phyloP scores from a whole-genome alignment of 148 eudicot genomes.

The Nepenthes gracilis region DNA sequence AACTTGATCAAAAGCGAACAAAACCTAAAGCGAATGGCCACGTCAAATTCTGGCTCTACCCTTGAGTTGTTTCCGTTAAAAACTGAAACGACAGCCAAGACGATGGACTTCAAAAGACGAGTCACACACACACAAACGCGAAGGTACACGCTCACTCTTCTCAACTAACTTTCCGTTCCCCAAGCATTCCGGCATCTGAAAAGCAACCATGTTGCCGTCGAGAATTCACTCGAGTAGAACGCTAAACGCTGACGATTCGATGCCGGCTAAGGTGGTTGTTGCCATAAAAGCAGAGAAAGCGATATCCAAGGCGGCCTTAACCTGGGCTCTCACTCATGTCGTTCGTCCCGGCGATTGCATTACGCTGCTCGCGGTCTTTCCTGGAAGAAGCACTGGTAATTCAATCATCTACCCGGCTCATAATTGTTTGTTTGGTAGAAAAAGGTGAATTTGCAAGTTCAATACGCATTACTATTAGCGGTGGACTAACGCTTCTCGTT shows the following conservation, averaged over 20 bases:
- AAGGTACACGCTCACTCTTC: no score
- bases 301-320: constrained; percentile 49
- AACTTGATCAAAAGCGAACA: no score
- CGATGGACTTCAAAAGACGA: no score
- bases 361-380: constrained; percentile 63
- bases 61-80: no score
- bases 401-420: neutral
- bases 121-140: no score
- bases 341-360: constrained; percentile 65
- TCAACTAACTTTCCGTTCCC: no score
- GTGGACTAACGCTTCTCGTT: neutral
- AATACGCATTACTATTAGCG: no score
- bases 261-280: constrained; percentile 45
- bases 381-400: constrained; percentile 28
- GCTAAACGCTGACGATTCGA: constrained; percentile 13
- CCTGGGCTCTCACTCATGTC: constrained; percentile 83
- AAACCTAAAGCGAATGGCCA: no score
- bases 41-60: no score
- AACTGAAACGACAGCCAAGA: no score
- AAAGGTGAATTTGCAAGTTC: no score
- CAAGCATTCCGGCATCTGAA: neutral
- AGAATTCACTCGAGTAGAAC: constrained; percentile 22
- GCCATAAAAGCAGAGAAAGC: constrained; percentile 70
- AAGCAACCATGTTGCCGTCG: constrained; percentile 17
- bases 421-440: no score